Conservation (phyloP, 106 monocot species). For the Dendrobium nobile region DNA sequence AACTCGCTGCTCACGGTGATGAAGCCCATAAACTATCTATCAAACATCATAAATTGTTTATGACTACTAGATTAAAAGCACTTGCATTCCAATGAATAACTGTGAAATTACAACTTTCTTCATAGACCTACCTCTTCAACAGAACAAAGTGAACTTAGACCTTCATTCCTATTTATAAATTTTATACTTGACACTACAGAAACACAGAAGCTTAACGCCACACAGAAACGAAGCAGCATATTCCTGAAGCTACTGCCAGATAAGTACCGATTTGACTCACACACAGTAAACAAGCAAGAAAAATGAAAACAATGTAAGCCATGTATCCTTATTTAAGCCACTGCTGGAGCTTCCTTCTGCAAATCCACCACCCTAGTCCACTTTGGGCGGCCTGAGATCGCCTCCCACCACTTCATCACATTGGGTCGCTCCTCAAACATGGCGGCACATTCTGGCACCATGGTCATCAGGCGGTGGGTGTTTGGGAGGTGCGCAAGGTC, state of each 20-base stretch:
- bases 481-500: slow-evolving; percentile 70
- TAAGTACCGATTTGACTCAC: background rate
- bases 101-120: background rate
- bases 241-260: no score
- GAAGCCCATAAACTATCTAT: no score
- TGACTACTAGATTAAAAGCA: background rate
- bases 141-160: background rate
- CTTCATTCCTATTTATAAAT: background rate
- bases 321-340: slow-evolving; percentile 2
- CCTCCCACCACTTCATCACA: slow-evolving; percentile 73
- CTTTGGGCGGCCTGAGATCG: slow-evolving; percentile 39
- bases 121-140: background rate
- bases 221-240: no score
- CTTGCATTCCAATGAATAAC: background rate
- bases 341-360: slow-evolving; percentile 10
- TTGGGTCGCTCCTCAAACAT: slow-evolving; percentile 49
- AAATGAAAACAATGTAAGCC: background rate
- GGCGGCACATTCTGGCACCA: slow-evolving; percentile 11
- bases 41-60: no score
- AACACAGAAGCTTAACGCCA: no score
- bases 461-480: slow-evolving; percentile 36
- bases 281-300: background rate
- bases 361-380: slow-evolving; percentile 54
- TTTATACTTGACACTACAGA: no score
- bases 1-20: no score